phyloP scores from a whole-genome alignment of 495 filamentous ascomycete species.

The Hypoxylon trugodes region DNA sequence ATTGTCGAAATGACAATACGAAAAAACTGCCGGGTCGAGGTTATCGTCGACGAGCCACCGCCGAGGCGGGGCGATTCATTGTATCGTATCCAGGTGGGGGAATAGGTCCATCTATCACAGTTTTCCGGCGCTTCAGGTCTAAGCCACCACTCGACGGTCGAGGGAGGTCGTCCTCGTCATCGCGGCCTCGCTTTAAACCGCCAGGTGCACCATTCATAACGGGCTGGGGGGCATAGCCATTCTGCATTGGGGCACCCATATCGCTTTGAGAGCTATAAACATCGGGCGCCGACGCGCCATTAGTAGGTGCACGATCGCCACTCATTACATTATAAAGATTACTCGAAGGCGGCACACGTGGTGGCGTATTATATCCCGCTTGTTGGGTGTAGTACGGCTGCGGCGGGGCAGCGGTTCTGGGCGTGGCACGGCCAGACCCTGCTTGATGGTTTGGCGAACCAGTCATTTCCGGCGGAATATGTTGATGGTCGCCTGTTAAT shows the following conservation, averaged over 20 bases:
- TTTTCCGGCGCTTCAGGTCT: slow-evolving; percentile 85
- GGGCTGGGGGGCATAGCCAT: slow-evolving; percentile 62
- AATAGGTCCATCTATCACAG: slow-evolving; percentile 64
- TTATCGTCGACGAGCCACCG: slow-evolving; percentile 51
- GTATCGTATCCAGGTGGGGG: slow-evolving; percentile 56
- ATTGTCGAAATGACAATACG: not conserved
- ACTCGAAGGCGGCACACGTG: slow-evolving; percentile 73
- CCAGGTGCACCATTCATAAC: slow-evolving; percentile 72
- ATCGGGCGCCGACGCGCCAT: slow-evolving; percentile 69
- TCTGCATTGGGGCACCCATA: slow-evolving; percentile 66
- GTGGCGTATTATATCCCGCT: slow-evolving; percentile 80
- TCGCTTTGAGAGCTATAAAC: slow-evolving; percentile 72
- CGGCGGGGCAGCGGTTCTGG: slow-evolving; percentile 72
- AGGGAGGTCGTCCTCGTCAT: slow-evolving; percentile 74
- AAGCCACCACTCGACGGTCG: slow-evolving; percentile 74
- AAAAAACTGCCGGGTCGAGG: not conserved
- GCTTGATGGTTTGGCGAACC: slow-evolving; percentile 86
- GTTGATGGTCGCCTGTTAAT: slow-evolving; percentile 76
- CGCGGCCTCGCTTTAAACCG: slow-evolving; percentile 82
- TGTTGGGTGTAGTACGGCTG: slow-evolving; percentile 75
- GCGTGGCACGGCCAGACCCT: slow-evolving; percentile 86
- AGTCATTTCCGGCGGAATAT: slow-evolving; percentile 84
- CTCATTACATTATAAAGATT: slow-evolving; percentile 92
- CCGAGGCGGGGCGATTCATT: slow-evolving; percentile 55
- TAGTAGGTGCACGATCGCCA: slow-evolving; percentile 76